Evolutionary conservation across 768 basidiomycete species (phyloP).

Genomic region (Russula sp.): DNA sequence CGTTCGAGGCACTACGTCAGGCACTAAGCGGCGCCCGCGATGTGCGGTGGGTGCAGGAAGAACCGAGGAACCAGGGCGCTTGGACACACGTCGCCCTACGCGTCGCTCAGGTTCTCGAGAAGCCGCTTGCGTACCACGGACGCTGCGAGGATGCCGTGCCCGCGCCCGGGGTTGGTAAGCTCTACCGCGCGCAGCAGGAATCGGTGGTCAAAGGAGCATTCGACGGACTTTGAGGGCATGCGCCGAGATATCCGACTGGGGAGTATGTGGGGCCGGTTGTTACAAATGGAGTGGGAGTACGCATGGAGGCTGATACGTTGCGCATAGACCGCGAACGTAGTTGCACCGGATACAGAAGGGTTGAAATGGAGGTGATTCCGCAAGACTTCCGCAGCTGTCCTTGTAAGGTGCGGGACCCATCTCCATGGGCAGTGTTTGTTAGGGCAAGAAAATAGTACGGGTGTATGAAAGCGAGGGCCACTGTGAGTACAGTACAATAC

Average conservation of each 20-base stretch:
- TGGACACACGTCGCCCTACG: constrained; percentile 61
- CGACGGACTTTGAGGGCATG: constrained; percentile 30
- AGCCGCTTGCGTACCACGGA: constrained; percentile 50
- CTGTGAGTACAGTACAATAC: too few species aligned
- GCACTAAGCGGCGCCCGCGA: constrained; percentile 40
- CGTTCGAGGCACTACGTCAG: constrained; percentile 49
- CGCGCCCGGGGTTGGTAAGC: constrained; percentile 66
- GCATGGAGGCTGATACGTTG: too few species aligned
- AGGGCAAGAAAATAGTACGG: not conserved
- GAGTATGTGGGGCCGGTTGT: not conserved
- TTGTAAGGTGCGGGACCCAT: too few species aligned
- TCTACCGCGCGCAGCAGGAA: constrained; percentile 62
- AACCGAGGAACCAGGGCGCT: constrained; percentile 83
- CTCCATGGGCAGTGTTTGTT: not conserved
- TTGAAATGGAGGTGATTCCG: not conserved
- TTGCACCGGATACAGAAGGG: not conserved
- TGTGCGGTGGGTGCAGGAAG: constrained; percentile 76
- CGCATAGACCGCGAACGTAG: too few species aligned
- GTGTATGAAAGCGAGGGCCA: too few species aligned
- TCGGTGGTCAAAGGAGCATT: constrained; percentile 56
- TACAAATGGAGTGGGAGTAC: too few species aligned
- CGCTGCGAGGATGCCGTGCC: constrained; percentile 67
- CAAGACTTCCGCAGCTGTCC: not conserved
- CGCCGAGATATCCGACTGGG: not conserved
- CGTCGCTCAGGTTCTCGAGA: not conserved